Conservation (phyloP, 2,329 filamentous ascomycete genomes). For the Fusarium mangiferae region DNA sequence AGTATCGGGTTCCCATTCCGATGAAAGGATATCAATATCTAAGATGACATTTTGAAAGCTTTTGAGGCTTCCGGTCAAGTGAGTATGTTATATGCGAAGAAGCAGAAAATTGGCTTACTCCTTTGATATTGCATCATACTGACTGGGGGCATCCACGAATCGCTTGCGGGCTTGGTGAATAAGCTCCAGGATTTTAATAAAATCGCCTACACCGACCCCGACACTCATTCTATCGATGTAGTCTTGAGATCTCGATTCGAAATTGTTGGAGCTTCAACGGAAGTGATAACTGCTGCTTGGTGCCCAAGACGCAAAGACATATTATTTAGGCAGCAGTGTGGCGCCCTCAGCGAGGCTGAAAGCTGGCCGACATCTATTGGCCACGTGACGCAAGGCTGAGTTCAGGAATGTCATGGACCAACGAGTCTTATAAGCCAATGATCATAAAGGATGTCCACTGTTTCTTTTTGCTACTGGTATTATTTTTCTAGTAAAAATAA, state of each 20-base stretch:
- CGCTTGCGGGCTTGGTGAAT: not conserved
- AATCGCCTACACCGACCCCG: not conserved
- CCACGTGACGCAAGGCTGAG: too few relatives aligned
- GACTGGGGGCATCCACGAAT: not conserved
- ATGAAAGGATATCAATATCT: not conserved
- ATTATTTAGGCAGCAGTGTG: too few relatives aligned
- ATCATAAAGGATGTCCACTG: too few relatives aligned
- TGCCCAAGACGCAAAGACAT: too few relatives aligned
- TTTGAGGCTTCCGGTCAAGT: not conserved
- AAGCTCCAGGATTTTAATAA: not conserved
- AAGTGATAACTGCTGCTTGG: too few relatives aligned
- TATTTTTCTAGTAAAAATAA: too few relatives aligned
- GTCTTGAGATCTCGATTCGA: fast-evolving
- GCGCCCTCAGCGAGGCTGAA: too few relatives aligned
- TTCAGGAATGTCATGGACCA: too few relatives aligned
- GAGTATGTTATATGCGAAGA: not conserved
- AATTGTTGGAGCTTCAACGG: not conserved
- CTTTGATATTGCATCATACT: not conserved
- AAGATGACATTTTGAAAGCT: not conserved
- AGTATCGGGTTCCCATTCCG: not conserved
- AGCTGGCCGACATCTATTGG: too few relatives aligned
- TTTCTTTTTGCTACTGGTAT: too few relatives aligned
- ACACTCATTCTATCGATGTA: not conserved
- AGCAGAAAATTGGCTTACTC: not conserved
- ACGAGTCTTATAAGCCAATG: not conserved